These are phyloP conservation scores for Echinosophora koreensis DNA, from an alignment of 306 rosid species.

Conservation along the genomic window DNA sequence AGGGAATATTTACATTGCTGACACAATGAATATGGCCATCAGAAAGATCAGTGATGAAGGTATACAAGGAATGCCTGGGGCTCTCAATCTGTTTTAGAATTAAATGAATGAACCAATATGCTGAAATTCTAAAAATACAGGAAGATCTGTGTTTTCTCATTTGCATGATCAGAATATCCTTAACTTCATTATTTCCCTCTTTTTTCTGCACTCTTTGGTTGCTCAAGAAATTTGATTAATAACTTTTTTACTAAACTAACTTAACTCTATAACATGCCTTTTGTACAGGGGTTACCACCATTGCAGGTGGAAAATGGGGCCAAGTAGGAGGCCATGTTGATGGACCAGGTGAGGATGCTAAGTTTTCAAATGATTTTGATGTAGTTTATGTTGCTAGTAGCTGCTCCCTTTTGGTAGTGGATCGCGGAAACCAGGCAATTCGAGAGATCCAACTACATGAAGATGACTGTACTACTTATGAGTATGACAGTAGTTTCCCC, in stretches of 20 bases:
- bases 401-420: constrained; percentile 92
- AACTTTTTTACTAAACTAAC: neutral
- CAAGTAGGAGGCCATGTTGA: constrained; percentile 89
- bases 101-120: constrained; percentile 19
- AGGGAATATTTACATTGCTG: constrained; percentile 94
- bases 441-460: constrained; percentile 92
- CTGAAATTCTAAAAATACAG: constrained; percentile 11
- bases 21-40: constrained; percentile 95
- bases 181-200: constrained; percentile 6
- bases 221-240: neutral
- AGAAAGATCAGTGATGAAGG: constrained; percentile 93
- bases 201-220: neutral
- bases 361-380: constrained; percentile 90
- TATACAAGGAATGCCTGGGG: constrained; percentile 36
- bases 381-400: constrained; percentile 75
- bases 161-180: neutral
- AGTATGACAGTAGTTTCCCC: constrained; percentile 64
- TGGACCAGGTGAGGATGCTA: constrained; percentile 98
- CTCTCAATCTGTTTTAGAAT: constrained; percentile 14
- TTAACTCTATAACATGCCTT: constrained; percentile 34
- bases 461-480: constrained; percentile 68
- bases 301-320: constrained; percentile 97
- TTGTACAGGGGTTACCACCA: constrained; percentile 86
- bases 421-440: constrained; percentile 94
- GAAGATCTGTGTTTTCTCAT: constrained; percentile 17